These are phyloP conservation scores for Lagenaria siceraria DNA, from an alignment of 306 rosid genomes.

Conservation along the genomic window DNA sequence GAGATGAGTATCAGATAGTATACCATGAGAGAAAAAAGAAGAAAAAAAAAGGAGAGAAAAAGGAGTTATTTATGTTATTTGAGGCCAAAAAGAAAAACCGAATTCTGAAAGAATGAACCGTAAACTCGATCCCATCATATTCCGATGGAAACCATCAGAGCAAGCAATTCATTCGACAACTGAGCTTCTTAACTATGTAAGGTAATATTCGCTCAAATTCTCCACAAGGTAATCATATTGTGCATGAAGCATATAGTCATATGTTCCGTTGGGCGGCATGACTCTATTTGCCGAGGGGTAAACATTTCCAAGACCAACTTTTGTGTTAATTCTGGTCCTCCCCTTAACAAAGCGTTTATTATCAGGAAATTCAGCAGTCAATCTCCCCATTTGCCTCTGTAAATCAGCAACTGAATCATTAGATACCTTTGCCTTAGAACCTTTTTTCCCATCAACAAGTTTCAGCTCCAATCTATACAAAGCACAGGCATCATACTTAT, in stretches of 20 bases:
- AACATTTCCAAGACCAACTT: slow-evolving; percentile 47
- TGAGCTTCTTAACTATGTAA: slow-evolving; percentile 28
- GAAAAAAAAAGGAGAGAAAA: neutral
- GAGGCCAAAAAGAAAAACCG: neutral
- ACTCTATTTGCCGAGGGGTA: slow-evolving; percentile 41
- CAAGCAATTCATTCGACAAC: slow-evolving; percentile 11
- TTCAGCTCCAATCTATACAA: slow-evolving; percentile 83
- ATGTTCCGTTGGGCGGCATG: slow-evolving; percentile 41
- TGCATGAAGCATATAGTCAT: slow-evolving; percentile 45
- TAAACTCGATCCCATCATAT: neutral
- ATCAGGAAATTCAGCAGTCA: slow-evolving; percentile 90
- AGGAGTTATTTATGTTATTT: neutral
- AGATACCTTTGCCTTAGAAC: slow-evolving; percentile 49
- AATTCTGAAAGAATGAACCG: slow-evolving; percentile 2
- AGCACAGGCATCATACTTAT: slow-evolving; percentile 87
- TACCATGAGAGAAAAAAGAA: neutral
- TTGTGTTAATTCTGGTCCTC: slow-evolving; percentile 55
- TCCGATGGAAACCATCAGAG: neutral
- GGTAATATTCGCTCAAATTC: slow-evolving; percentile 45
- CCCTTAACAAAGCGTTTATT: slow-evolving; percentile 66
- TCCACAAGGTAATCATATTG: slow-evolving; percentile 70
- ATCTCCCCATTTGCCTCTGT: slow-evolving; percentile 98
- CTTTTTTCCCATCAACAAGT: slow-evolving; percentile 90
- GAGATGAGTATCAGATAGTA: neutral
- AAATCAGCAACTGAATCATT: slow-evolving; percentile 89